These are phyloP conservation scores for Acmispon strigosus DNA, from an alignment of 306 rosid genomes.

Conservation along the genomic window DNA sequence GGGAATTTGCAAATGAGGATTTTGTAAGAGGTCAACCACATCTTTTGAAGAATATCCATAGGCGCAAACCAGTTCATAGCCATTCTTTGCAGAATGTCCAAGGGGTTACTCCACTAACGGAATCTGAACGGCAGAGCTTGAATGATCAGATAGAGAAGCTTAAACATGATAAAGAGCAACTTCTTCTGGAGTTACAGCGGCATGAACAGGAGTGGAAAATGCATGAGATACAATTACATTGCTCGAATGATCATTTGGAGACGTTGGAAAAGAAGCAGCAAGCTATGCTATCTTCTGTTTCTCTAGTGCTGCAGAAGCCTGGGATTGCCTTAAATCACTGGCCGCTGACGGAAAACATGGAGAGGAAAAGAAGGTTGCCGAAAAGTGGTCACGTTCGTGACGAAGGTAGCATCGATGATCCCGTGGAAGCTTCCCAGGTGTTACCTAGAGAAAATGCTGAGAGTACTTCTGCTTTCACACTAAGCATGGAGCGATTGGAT, in stretches of 20 bases:
- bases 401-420: constrained; percentile 37
- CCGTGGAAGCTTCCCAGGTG: constrained; percentile 30
- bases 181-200: constrained; percentile 38
- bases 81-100: constrained; percentile 66
- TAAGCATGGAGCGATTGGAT: constrained; percentile 39
- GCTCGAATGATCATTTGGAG: constrained; percentile 40
- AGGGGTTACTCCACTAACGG: constrained; percentile 34
- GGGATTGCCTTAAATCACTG: constrained; percentile 34
- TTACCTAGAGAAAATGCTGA: constrained; percentile 23
- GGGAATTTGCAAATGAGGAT: constrained; percentile 84
- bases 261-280: constrained; percentile 47
- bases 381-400: constrained; percentile 28
- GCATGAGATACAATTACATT: constrained; percentile 28
- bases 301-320: constrained; percentile 47
- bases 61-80: constrained; percentile 84
- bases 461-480: constrained; percentile 4
- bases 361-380: constrained; percentile 58
- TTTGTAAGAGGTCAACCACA: constrained; percentile 72
- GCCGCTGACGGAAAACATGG: constrained; percentile 37
- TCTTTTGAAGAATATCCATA: constrained; percentile 66
- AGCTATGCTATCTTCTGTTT: constrained; percentile 39
- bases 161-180: constrained; percentile 41
- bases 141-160: constrained; percentile 55
- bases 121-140: constrained; percentile 46
- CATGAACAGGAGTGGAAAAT: constrained; percentile 44